These are phyloP conservation scores for Leccinum subtestaceum DNA, from an alignment of 768 basidiomycete genomes.

Conservation along the genomic window DNA sequence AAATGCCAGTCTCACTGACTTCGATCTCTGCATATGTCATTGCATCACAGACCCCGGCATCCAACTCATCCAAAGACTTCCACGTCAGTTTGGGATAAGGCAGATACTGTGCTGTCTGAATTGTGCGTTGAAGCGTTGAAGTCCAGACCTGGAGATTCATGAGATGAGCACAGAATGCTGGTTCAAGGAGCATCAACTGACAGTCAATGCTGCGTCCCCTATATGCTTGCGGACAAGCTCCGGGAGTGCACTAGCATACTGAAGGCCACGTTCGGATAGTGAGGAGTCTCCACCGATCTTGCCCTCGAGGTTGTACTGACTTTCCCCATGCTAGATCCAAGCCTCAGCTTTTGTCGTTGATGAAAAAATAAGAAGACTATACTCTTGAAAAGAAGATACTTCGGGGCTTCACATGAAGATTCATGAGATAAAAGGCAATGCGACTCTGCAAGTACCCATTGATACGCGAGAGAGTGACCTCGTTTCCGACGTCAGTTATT, in stretches of 20 bases:
- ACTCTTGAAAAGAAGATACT: constrained; percentile 96
- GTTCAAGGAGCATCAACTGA: constrained; percentile 33
- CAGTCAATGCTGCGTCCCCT: constrained; percentile 84
- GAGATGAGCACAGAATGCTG: background rate
- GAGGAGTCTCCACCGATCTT: constrained; percentile 97
- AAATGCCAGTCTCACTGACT: constrained; percentile 41
- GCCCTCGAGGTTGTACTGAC: constrained; percentile 93
- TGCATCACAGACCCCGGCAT: constrained; percentile 98
- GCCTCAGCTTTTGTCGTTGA: constrained; percentile 6
- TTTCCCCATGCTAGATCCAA: constrained; percentile 84
- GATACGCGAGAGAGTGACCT: constrained; percentile 83
- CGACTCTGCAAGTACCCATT: constrained; percentile 95
- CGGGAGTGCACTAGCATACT: constrained; percentile 85
- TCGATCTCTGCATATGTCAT: constrained; percentile 99
- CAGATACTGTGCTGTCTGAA: constrained; percentile 81
- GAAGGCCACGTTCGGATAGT: constrained; percentile 77
- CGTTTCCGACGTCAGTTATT: constrained; percentile 90
- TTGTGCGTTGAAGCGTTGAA: constrained; percentile 91
- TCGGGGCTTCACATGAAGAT: constrained; percentile 92
- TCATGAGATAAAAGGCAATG: constrained; percentile 98
- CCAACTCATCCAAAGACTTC: constrained; percentile 98
- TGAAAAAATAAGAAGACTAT: constrained; percentile 27
- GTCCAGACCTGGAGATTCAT: constrained; percentile 80
- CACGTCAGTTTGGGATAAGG: constrained; percentile 92
- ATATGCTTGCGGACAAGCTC: constrained; percentile 86